Base-by-base conservation (phyloP, 2,329 filamentous ascomycete genomes). In the Diaporthe ilicicola region DNA sequence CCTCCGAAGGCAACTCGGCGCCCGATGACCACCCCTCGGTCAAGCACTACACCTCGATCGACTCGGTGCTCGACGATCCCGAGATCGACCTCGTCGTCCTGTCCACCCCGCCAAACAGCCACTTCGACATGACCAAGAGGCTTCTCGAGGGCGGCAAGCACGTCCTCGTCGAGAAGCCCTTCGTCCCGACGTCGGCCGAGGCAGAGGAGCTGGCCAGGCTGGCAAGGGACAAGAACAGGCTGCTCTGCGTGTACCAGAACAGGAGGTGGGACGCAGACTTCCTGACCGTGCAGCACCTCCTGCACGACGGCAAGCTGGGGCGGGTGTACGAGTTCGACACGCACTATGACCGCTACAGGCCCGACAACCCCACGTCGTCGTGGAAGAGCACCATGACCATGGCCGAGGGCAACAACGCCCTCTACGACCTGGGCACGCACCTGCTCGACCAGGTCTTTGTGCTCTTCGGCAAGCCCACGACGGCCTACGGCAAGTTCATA, bases 131-230 rank as follows among this genome's bases (percentile, higher is more conserved):
- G 75, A 84, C 89, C 44, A 90, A 90, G 79, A 80, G 87, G 65
- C 90, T 91, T 0, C 84, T 95, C 59, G 85, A 91, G 77, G 84
- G 87, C 12, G 91, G 91, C 75, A 95, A 95, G 84, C 91, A 95
- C 79, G 91, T 95, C 32, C 84, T 95, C 66, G 91, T 92, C 61
- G 93, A 95, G 84, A 95, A 95, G 84, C 93, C 93, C 2, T 95
- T 95, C 79, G 92, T 93, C 15, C 91, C 93, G 24, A 92, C 90
- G 1, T 84, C 88, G 1, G 84, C 88, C 70, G 90, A 95, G 81
- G 93, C 93, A 13, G 85, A 89, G 42, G 82, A 88, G 74, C 87
- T 95, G 8, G 86, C 88, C 54, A 79, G 81, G 12, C 81, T 91
- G 62, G 88, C 91, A 12, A 80, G 84, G 73, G 79, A 86, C 71